These are phyloP conservation scores for Pulveroboletus frians DNA, from an alignment of 768 basidiomycete species.

Conservation along the genomic window DNA sequence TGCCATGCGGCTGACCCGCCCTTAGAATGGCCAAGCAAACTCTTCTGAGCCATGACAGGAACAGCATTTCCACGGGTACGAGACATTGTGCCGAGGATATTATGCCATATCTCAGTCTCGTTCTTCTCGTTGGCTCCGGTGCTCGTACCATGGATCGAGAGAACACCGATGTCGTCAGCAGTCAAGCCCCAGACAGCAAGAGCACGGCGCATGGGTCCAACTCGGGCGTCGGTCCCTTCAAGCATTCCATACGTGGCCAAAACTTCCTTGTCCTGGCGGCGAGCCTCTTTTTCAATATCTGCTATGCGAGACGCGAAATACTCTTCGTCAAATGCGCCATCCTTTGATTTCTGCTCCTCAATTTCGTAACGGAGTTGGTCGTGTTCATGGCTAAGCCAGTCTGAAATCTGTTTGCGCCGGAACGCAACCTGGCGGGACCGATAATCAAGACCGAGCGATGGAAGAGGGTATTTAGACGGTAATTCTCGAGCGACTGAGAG, in stretches of 20 bases:
- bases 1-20: constrained; percentile 99
- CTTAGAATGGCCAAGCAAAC: constrained; percentile 94
- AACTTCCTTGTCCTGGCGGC: constrained; percentile 87
- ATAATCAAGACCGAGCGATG: constrained; percentile 80
- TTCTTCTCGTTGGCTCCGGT: constrained; percentile 94
- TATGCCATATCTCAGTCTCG: constrained; percentile 95
- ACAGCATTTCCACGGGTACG: constrained; percentile 96
- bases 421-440: constrained; percentile 91
- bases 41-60: constrained; percentile 96
- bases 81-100: constrained; percentile 81
- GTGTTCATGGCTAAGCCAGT: constrained; percentile 92
- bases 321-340: constrained; percentile 51
- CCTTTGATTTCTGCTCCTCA: constrained; percentile 50
- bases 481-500: constrained; percentile 85
- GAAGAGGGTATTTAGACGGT: constrained; percentile 69
- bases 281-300: constrained; percentile 86
- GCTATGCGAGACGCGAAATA: constrained; percentile 75
- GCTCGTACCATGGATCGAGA: constrained; percentile 88
- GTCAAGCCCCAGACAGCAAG: constrained; percentile 95
- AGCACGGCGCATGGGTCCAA: constrained; percentile 91
- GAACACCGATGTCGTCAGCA: constrained; percentile 86
- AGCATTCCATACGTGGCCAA: constrained; percentile 95
- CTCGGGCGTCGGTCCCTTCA: constrained; percentile 75
- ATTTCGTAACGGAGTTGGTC: constrained; percentile 77
- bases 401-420: constrained; percentile 90